Conservation (phyloP, 345 rosid species). For the Hibiscus trionum region DNA sequence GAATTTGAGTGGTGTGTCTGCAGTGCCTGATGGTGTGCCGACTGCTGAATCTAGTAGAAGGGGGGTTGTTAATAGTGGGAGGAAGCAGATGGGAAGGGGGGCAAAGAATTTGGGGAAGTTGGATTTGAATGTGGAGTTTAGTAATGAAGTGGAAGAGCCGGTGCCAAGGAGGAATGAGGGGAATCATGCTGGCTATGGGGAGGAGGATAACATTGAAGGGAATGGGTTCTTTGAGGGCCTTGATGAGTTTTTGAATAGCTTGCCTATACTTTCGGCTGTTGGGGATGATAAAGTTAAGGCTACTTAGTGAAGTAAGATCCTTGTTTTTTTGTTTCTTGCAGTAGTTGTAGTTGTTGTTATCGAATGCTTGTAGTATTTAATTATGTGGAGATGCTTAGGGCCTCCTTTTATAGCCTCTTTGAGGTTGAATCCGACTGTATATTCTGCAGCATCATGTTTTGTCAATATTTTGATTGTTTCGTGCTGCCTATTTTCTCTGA, state of each 20-base stretch:
- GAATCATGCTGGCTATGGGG: no score
- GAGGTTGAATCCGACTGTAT: not conserved
- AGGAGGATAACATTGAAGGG: no score
- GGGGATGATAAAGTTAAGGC: not conserved
- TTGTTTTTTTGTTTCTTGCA: not conserved
- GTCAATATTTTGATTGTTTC: not conserved
- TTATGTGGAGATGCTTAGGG: not conserved
- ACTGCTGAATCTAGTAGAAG: not conserved
- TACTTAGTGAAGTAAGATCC: not conserved
- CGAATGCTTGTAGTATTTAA: not conserved
- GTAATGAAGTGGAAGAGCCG: no score
- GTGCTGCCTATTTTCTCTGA: not conserved
- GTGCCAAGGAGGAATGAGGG: no score
- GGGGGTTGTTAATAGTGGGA: not conserved
- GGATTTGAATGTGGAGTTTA: no score
- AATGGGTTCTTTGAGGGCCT: not conserved
- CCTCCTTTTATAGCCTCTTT: not conserved
- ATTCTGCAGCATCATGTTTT: not conserved
- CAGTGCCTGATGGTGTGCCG: not conserved
- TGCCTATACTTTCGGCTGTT: not conserved
- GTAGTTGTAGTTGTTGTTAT: not conserved
- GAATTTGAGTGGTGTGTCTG: not conserved
- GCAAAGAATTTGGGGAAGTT: no score
- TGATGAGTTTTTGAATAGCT: not conserved
- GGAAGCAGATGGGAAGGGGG: not conserved